A percentile compares a stretch with the other conserved stretches of the same genome.
phyloP scores from a whole-genome alignment of 2,329 filamentous ascomycete species.

The Chrysoporthe deuterocubensis region DNA sequence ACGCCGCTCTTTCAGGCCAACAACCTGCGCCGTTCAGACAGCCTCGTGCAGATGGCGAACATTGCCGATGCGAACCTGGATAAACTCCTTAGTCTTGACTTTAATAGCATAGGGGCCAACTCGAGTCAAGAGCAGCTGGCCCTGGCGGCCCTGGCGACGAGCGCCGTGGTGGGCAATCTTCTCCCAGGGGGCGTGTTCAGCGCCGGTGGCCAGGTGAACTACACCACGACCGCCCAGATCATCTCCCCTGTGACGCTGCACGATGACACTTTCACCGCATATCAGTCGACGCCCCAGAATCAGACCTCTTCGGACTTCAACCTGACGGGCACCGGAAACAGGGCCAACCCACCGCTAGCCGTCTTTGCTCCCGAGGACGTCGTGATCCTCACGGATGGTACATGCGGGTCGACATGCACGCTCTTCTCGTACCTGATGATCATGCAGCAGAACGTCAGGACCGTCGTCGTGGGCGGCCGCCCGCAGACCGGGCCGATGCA shows the following conservation, averaged over 20 bases:
- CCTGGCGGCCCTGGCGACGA: constrained; percentile 49
- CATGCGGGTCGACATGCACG: constrained; percentile 59
- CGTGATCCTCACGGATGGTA: constrained; percentile 57
- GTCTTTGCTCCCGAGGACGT: constrained; percentile 57
- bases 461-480: constrained; percentile 52
- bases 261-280: constrained; percentile 53
- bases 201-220: constrained; percentile 35
- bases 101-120: constrained; percentile 17
- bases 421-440: constrained; percentile 60
- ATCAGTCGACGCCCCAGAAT: constrained; percentile 48
- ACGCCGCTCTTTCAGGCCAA: constrained; percentile 52
- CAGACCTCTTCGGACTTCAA: constrained; percentile 41
- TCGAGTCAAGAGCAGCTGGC: constrained; percentile 41
- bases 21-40: constrained; percentile 55
- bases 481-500: constrained; percentile 51
- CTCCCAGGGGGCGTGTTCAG: constrained; percentile 51
- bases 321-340: constrained; percentile 47
- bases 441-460: constrained; percentile 51
- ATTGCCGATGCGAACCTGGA: constrained; percentile 38
- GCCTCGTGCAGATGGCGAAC: constrained; percentile 48
- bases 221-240: constrained; percentile 38
- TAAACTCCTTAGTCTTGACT: constrained; percentile 35
- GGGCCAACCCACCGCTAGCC: constrained; percentile 46
- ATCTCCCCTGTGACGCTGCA: constrained; percentile 41
- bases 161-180: constrained; percentile 49